A percentile compares a stretch with the other conserved stretches of the same genome.
phyloP scores from a whole-genome alignment of 2,329 filamentous ascomycete genomes.

The Xylaria sp. region DNA sequence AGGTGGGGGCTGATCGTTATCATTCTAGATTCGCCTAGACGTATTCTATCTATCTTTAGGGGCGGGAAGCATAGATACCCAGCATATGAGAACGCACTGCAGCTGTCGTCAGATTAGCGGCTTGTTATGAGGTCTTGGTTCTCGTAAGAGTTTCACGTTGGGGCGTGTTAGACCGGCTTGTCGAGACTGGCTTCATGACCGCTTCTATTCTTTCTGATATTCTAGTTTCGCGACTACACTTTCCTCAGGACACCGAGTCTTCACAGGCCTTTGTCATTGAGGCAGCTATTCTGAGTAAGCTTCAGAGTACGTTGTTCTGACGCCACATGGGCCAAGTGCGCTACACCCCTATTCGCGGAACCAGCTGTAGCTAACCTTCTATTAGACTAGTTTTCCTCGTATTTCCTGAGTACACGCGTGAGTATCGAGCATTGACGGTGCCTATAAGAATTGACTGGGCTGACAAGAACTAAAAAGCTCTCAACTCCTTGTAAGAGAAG shows the following conservation, averaged over 20 bases:
- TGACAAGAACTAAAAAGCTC: background rate
- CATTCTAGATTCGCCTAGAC: background rate
- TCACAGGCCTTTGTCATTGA: slow-evolving; percentile 1
- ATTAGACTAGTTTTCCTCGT: background rate
- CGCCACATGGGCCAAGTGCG: background rate
- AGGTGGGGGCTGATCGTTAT: slow-evolving; percentile 4
- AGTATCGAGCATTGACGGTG: background rate
- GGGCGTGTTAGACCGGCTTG: background rate
- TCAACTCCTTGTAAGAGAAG: background rate
- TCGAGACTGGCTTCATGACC: background rate
- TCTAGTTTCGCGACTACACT: background rate
- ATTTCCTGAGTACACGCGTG: background rate
- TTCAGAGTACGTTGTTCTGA: background rate
- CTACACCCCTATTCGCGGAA: background rate
- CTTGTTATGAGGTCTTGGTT: background rate
- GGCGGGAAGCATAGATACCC: slow-evolving; percentile 2
- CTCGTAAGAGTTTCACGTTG: background rate
- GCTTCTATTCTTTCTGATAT: background rate
- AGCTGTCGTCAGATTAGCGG: background rate
- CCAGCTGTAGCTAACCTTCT: background rate
- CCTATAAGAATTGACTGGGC: background rate
- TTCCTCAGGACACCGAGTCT: background rate
- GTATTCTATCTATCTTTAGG: slow-evolving; percentile 9
- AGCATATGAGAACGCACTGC: background rate
- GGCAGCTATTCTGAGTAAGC: background rate